Evolutionary conservation across 2,329 filamentous ascomycete species (phyloP).

Genomic region (Parastagonospora nodorum): DNA sequence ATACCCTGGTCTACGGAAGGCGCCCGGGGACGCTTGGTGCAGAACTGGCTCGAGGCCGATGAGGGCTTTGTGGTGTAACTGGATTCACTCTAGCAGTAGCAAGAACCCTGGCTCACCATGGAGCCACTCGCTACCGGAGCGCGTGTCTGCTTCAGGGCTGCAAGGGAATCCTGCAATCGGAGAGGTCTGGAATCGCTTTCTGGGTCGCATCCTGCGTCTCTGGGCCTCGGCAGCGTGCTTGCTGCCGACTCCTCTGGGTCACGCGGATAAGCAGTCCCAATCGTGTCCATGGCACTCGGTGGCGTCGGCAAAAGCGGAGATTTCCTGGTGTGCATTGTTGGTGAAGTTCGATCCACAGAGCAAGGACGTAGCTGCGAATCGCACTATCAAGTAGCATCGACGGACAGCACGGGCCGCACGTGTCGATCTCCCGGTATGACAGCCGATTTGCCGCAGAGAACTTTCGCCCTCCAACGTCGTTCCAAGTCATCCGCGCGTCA

Average conservation of each 20-base stretch:
- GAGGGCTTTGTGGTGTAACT: background rate
- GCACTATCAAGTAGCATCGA: background rate
- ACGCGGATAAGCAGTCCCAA: background rate
- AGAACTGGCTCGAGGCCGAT: no score
- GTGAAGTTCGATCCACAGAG: background rate
- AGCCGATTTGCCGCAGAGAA: background rate
- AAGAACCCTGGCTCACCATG: background rate
- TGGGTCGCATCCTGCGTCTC: background rate
- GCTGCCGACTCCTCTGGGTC: background rate
- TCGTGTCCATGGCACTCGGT: background rate
- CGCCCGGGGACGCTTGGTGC: no score
- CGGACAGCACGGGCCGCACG: background rate
- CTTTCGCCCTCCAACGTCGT: background rate
- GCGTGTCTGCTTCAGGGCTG: no score
- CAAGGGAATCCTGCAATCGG: no score
- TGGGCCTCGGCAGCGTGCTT: background rate
- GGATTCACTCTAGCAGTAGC: background rate
- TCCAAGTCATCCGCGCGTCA: conserved; percentile 9
- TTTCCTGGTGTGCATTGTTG: no score
- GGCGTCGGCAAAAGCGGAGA: background rate
- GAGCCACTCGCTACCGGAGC: no score
- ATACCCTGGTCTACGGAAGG: no score
- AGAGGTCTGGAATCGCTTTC: background rate
- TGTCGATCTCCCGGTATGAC: conserved; percentile 1
- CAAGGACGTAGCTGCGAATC: background rate